Evolutionary conservation across 1,139 yeast species (phyloP).

Genomic region (Saccharomyces hybrid): DNA sequence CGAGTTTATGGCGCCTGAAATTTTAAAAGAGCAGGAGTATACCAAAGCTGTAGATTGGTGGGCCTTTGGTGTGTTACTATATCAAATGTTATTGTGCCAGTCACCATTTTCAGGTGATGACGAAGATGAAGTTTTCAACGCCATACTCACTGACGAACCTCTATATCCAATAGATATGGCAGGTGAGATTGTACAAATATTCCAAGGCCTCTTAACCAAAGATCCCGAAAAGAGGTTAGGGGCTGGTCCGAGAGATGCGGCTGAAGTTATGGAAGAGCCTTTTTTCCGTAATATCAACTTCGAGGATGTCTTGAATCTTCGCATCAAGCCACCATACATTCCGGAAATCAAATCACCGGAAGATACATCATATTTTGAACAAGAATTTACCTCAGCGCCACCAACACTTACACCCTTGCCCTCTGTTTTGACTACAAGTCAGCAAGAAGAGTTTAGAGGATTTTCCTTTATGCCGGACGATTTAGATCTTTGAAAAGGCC

Average conservation of each 20-base stretch:
- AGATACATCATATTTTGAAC: slow-evolving; percentile 89
- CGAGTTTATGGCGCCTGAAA: slow-evolving; percentile 98
- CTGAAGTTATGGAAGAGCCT: slow-evolving; percentile 90
- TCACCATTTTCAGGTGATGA: slow-evolving; percentile 98
- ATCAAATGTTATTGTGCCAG: slow-evolving; percentile 93
- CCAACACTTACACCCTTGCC: slow-evolving; percentile 95
- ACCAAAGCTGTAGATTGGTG: slow-evolving; percentile 98
- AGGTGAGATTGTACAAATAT: slow-evolving; percentile 86
- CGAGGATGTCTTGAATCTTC: slow-evolving; percentile 69
- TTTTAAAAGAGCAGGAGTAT: slow-evolving; percentile 83
- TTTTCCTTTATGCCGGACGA: slow-evolving; percentile 73
- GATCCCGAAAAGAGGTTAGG: slow-evolving; percentile 84
- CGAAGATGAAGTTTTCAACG: slow-evolving; percentile 96
- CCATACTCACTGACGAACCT: slow-evolving; percentile 93
- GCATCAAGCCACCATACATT: slow-evolving; percentile 76
- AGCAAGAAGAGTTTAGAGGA: slow-evolving; percentile 96
- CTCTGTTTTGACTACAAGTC: slow-evolving; percentile 75
- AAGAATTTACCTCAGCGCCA: slow-evolving; percentile 89
- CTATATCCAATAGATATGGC: slow-evolving; percentile 97
- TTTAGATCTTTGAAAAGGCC: no score
- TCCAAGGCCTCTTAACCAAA: slow-evolving; percentile 83
- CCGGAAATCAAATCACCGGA: slow-evolving; percentile 81
- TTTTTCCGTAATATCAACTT: slow-evolving; percentile 86
- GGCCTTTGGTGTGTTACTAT: slow-evolving; percentile 95
- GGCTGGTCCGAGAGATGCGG: slow-evolving; percentile 79